Conservation (phyloP, 305 asterid species). For the Fraxinus sp. region DNA sequence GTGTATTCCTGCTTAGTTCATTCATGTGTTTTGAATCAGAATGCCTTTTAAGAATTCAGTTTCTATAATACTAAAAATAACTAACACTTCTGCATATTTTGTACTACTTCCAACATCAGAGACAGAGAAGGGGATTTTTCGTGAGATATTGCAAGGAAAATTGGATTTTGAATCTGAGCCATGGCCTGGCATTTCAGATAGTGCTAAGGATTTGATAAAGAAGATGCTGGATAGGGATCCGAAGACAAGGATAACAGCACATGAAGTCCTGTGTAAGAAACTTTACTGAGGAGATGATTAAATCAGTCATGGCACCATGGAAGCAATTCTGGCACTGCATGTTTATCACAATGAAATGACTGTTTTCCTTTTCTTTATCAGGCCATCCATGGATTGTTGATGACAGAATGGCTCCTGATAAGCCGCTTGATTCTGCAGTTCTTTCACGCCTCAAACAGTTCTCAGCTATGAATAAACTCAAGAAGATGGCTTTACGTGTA, state of each 20-base stretch:
- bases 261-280: slow-evolving; percentile 87
- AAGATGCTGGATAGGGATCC: slow-evolving; percentile 87
- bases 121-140: slow-evolving; percentile 97
- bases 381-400: slow-evolving; percentile 72
- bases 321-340: not conserved
- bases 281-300: not conserved
- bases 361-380: slow-evolving; percentile 17
- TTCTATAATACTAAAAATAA: not conserved
- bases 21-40: not conserved
- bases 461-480: slow-evolving; percentile 70
- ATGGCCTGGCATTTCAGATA: slow-evolving; percentile 88
- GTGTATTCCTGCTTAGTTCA: slow-evolving; percentile 30
- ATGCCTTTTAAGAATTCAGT: not conserved
- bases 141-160: slow-evolving; percentile 77
- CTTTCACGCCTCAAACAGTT: slow-evolving; percentile 63
- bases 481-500: slow-evolving; percentile 71
- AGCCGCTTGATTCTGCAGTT: slow-evolving; percentile 69
- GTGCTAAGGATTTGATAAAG: slow-evolving; percentile 81
- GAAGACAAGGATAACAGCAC: slow-evolving; percentile 78
- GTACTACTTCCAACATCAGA: slow-evolving; percentile 46
- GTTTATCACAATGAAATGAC: slow-evolving; percentile 17
- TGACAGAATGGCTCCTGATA: slow-evolving; percentile 60
- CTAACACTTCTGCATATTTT: slow-evolving; percentile 28
- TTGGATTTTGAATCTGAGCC: slow-evolving; percentile 90
- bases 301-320: not conserved